Evolutionary conservation across 2,329 filamentous ascomycete genomes (phyloP).

Genomic region (Fusarium hostae): DNA sequence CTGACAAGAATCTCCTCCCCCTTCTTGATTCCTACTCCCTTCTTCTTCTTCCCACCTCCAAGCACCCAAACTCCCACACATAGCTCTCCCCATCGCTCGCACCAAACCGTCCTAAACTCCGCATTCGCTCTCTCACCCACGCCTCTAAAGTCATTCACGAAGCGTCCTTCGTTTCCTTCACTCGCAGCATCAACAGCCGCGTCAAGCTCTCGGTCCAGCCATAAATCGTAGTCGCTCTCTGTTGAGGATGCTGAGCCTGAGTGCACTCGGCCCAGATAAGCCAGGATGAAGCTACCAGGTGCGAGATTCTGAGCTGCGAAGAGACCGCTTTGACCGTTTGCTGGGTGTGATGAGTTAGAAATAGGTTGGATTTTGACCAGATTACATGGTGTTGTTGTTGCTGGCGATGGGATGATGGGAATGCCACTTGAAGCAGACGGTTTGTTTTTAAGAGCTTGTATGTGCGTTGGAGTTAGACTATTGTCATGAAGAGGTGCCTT

Average conservation of each 20-base stretch:
- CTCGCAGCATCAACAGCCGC: slow-evolving; percentile 69
- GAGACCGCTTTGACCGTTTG: slow-evolving; percentile 67
- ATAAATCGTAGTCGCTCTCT: slow-evolving; percentile 70
- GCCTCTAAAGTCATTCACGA: slow-evolving; percentile 74
- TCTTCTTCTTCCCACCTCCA: slow-evolving; percentile 35
- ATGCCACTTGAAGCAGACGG: slow-evolving; percentile 35
- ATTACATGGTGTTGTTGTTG: slow-evolving; percentile 57
- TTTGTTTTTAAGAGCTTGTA: slow-evolving; percentile 51
- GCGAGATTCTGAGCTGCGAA: slow-evolving; percentile 66
- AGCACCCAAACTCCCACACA: slow-evolving; percentile 70
- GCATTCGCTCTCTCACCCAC: slow-evolving; percentile 64
- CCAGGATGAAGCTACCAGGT: slow-evolving; percentile 67
- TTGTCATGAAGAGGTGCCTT: slow-evolving; percentile 60
- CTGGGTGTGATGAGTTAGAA: slow-evolving; percentile 62
- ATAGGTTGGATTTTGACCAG: slow-evolving; percentile 67
- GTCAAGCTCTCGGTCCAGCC: slow-evolving; percentile 66
- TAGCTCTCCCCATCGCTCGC: slow-evolving; percentile 60
- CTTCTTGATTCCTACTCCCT: slow-evolving; percentile 58
- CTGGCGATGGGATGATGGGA: slow-evolving; percentile 42
- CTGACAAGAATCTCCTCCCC: slow-evolving; percentile 74
- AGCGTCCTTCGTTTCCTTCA: slow-evolving; percentile 72
- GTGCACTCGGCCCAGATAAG: slow-evolving; percentile 71
- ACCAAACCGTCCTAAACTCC: slow-evolving; percentile 70
- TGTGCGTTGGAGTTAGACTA: slow-evolving; percentile 56
- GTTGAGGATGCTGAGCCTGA: slow-evolving; percentile 46